phyloP scores from a whole-genome alignment of 2,329 filamentous ascomycete species.

The Fusarium circinatum region DNA sequence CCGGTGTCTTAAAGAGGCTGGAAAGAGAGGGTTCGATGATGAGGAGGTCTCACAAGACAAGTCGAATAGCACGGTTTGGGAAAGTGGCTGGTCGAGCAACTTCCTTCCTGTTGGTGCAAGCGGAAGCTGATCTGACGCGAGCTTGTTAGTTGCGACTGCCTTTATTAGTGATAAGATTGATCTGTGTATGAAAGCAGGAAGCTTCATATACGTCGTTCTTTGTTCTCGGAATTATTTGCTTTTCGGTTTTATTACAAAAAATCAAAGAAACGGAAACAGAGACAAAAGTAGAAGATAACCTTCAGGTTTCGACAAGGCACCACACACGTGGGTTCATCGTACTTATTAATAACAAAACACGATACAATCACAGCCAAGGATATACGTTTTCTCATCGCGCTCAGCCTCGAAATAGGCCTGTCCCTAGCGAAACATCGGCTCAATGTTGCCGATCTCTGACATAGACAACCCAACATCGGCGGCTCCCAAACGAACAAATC shows the following conservation, averaged over 20 bases:
- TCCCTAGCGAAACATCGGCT: conserved; percentile 17
- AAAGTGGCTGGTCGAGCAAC: conserved; percentile 15
- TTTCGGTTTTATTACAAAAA: neutral
- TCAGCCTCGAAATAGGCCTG: conserved; percentile 24
- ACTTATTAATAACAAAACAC: conserved; percentile 20
- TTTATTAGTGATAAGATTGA: neutral
- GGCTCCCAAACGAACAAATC: neutral
- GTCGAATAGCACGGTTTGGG: conserved; percentile 8
- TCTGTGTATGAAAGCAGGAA: conserved; percentile 14
- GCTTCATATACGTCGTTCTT: conserved; percentile 8
- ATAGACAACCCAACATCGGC: neutral
- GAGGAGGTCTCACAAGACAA: conserved; percentile 19
- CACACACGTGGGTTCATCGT: neutral
- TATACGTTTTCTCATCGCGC: conserved; percentile 19
- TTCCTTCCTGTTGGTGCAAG: conserved; percentile 9
- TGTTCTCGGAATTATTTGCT: neutral
- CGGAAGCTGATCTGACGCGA: neutral
- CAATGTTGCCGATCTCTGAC: conserved; percentile 18
- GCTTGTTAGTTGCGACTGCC: conserved; percentile 12
- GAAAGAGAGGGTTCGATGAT: conserved; percentile 3
- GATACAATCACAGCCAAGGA: conserved; percentile 6
- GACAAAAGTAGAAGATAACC: neutral
- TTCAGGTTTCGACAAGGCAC: neutral
- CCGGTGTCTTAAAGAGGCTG: neutral
- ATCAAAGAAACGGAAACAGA: neutral